Evolutionary conservation across 2,329 filamentous ascomycete species (phyloP).

Genomic region (Drechslerella coelobrocha): DNA sequence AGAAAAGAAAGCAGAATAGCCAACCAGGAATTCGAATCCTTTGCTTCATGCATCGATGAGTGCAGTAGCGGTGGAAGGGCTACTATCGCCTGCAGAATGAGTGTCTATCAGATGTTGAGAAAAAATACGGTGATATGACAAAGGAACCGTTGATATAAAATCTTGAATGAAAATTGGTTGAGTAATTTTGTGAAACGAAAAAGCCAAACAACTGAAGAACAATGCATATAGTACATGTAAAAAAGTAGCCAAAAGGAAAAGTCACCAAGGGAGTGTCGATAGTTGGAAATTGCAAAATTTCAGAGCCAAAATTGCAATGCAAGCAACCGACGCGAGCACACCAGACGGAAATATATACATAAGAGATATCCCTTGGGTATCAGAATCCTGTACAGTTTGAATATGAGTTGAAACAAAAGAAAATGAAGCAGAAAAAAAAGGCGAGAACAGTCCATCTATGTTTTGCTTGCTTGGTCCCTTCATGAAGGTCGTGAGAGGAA

Average conservation of each 20-base stretch:
- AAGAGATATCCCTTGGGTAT: conserved; percentile 52
- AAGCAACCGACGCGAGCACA: conserved; percentile 34
- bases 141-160: neutral
- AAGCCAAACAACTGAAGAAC: conserved; percentile 18
- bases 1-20: conserved; percentile 2
- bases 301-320: conserved; percentile 4
- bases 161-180: conserved; percentile 2
- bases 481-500: conserved; percentile 44
- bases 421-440: conserved; percentile 11
- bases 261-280: conserved; percentile 47
- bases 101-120: conserved; percentile 36
- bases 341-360: conserved; percentile 49
- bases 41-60: conserved; percentile 7
- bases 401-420: neutral
- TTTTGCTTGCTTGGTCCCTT: conserved; percentile 30
- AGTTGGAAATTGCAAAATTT: conserved; percentile 29
- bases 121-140: neutral
- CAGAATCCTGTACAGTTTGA: conserved; percentile 48
- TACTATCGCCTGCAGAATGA: conserved; percentile 34
- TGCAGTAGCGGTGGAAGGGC: conserved; percentile 9
- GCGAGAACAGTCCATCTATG: conserved; percentile 40
- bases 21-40: too few relatives aligned
- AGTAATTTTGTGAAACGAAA: conserved; percentile 7
- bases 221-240: conserved; percentile 35
- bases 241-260: conserved; percentile 6